phyloP scores from a whole-genome alignment of 176 grass and related monocot species.

The Poa annua region DNA sequence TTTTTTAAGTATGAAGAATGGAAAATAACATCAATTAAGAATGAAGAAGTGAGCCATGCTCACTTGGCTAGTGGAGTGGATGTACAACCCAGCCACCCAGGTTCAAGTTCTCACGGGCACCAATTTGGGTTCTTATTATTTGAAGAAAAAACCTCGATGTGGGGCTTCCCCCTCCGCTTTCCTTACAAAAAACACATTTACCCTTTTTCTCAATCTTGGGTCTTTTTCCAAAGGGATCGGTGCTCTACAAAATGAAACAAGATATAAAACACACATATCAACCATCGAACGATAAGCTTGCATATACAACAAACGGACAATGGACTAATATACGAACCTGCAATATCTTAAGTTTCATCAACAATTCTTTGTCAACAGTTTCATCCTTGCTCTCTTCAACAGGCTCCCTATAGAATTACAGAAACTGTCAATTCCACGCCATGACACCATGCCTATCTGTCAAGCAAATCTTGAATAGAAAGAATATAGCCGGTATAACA shows the following conservation, averaged over 20 bases:
- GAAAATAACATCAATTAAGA: neutral
- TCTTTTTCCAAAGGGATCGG: conserved; percentile 43
- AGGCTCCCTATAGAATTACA: conserved; percentile 47
- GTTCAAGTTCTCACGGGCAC: no score
- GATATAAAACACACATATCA: conserved; percentile 28
- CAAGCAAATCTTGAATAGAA: conserved; percentile 7
- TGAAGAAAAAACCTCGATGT: no score
- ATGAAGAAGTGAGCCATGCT: no score
- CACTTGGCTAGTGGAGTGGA: no score
- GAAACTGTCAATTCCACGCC: conserved; percentile 6
- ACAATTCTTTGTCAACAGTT: conserved; percentile 34
- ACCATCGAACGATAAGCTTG: neutral
- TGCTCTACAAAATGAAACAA: conserved; percentile 38
- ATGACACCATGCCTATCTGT: neutral
- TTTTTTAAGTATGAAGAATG: conserved; percentile 12
- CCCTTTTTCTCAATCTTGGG: conserved; percentile 49
- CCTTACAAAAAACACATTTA: no score
- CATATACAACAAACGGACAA: neutral
- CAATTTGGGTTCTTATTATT: no score
- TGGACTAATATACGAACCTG: conserved; percentile 31
- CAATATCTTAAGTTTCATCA: conserved; percentile 54
- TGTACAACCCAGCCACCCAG: no score
- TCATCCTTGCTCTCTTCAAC: conserved; percentile 58
- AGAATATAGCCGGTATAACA: neutral
- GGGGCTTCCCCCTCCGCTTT: no score